These are phyloP conservation scores for Clonostachys sp. DNA, from an alignment of 2,329 filamentous ascomycete genomes.

Conservation along the genomic window DNA sequence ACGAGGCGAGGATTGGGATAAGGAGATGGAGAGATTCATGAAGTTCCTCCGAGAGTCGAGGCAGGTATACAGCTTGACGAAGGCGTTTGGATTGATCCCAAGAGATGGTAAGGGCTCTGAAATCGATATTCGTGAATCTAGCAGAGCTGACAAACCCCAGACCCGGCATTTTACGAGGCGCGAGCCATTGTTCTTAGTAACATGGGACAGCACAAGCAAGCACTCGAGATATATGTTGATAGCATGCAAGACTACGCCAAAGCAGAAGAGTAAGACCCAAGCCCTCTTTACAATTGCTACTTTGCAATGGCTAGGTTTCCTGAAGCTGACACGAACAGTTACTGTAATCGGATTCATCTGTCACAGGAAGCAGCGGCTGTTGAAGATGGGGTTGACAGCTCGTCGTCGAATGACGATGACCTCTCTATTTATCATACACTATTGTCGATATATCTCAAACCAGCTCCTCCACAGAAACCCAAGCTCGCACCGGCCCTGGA, in stretches of 20 bases:
- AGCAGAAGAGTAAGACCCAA: conserved; percentile 74
- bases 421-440: conserved; percentile 85
- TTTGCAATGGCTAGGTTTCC: conserved; percentile 4
- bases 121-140: background rate
- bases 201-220: conserved; percentile 93
- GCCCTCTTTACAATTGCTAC: too few species aligned
- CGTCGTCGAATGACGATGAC: conserved; percentile 36
- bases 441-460: conserved; percentile 82
- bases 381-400: conserved; percentile 36
- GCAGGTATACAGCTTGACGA: conserved; percentile 71
- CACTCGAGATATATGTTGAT: conserved; percentile 96
- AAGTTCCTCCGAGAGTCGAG: conserved; percentile 70
- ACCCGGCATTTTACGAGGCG: conserved; percentile 81
- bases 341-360: conserved; percentile 85
- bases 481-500: conserved; percentile 77
- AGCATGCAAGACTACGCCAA: conserved; percentile 82
- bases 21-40: conserved; percentile 63
- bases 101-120: conserved; percentile 58
- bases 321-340: conserved; percentile 37
- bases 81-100: conserved; percentile 73
- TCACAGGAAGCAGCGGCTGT: conserved; percentile 39
- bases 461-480: conserved; percentile 66
- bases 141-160: conserved; percentile 33
- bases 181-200: conserved; percentile 88
- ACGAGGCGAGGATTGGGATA: conserved; percentile 44